These are phyloP conservation scores for Lipomyces sp. DNA, from an alignment of 805 yeast genomes.

Conservation along the genomic window DNA sequence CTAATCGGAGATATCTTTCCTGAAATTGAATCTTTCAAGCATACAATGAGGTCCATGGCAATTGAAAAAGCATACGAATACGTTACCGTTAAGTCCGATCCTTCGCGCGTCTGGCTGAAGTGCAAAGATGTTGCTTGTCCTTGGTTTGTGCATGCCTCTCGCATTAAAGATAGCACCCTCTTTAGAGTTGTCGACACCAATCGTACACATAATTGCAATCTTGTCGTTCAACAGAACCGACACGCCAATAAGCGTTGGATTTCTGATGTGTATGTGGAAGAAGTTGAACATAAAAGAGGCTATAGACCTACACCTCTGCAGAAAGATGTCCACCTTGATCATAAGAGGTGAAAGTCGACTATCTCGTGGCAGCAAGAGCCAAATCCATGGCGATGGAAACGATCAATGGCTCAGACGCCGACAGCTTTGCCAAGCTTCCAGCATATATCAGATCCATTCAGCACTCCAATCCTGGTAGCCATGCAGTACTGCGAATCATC, in stretches of 20 bases:
- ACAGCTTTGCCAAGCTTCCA: constrained; percentile 6
- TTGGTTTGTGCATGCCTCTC: constrained; percentile 5
- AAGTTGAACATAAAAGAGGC: background rate
- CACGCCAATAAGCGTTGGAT: constrained; percentile 3
- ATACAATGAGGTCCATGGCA: constrained; percentile 1
- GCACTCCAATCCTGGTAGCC: constrained; percentile 3
- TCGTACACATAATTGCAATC: too few species aligned
- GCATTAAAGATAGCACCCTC: constrained; percentile 1
- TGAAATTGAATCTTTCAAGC: constrained; percentile 3
- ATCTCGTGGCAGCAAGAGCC: constrained; percentile 4
- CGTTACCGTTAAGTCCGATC: constrained; percentile 3
- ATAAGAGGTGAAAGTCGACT: constrained; percentile 7
- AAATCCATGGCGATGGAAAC: constrained; percentile 1
- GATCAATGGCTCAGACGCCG: constrained; percentile 5
- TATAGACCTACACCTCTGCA: background rate
- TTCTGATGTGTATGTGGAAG: constrained; percentile 3
- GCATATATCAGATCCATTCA: background rate
- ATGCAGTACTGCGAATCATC: constrained; percentile 1
- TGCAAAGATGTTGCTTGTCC: constrained; percentile 4
- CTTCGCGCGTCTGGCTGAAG: constrained; percentile 6
- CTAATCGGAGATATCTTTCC: constrained; percentile 2
- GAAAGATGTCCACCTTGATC: constrained; percentile 4
- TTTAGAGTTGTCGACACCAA: constrained; percentile 3
- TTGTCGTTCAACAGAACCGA: too few species aligned
- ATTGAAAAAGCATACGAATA: background rate